Conservation (phyloP, 257 asterid species). For the Petunia secreta region DNA sequence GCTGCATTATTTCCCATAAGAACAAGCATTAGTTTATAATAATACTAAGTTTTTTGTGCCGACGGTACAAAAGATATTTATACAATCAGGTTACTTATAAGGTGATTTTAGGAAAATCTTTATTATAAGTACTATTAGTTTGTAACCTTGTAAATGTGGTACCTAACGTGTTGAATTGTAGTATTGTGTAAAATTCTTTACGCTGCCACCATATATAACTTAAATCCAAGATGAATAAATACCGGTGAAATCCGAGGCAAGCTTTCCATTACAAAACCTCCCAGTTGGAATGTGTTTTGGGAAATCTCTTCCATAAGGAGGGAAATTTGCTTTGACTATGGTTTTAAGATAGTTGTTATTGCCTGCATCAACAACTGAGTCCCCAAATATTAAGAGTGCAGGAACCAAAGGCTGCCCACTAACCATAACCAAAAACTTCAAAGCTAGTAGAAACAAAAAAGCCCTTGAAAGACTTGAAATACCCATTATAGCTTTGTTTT, state of each 20-base stretch:
- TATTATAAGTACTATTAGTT: background rate
- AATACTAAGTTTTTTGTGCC: no score
- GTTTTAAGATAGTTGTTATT: slow-evolving; percentile 80
- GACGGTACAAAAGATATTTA: no score
- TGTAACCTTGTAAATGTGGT: background rate
- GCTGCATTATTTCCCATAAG: slow-evolving; percentile 45
- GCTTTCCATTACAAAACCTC: slow-evolving; percentile 86
- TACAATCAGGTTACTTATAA: background rate
- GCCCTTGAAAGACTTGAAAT: slow-evolving; percentile 25
- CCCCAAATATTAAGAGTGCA: slow-evolving; percentile 73
- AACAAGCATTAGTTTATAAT: background rate
- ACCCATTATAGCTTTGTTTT: slow-evolving; percentile 20
- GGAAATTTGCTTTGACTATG: slow-evolving; percentile 71
- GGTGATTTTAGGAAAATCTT: no score
- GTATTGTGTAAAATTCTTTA: background rate
- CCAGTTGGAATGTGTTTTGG: slow-evolving; percentile 66
- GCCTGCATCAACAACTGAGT: slow-evolving; percentile 75
- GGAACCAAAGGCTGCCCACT: slow-evolving; percentile 70
- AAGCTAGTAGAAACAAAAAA: slow-evolving; percentile 27
- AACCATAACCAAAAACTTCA: slow-evolving; percentile 24
- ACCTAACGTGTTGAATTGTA: background rate
- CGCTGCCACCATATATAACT: background rate
- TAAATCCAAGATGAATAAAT: background rate
- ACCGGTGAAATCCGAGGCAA: slow-evolving; percentile 87
- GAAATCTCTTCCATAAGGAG: slow-evolving; percentile 85